Evolutionary conservation across 768 basidiomycete genomes (phyloP), one percentile per base, ranked within the genome.

Genomic region (Leucocoprinus birnbaumii): DNA sequence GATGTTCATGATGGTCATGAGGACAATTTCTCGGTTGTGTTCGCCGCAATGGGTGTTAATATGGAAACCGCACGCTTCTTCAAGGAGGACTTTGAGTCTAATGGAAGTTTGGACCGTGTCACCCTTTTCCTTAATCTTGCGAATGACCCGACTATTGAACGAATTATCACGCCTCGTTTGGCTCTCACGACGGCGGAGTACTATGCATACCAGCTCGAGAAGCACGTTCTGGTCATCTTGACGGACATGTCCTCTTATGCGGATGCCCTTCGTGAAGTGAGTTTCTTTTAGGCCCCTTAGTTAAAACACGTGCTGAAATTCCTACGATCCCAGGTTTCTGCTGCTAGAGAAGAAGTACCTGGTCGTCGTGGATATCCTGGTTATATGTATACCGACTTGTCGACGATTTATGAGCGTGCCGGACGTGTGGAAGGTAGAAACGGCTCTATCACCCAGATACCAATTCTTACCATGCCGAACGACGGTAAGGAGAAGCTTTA

Each of bases 51-150:
- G 97, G 97, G 97, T 82, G 97, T 96, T 57, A 99, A 99, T 78
- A 97, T 97, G 94, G 97, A 99, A 73, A 98, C 97, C 5, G 97
- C 97, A 46, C 86, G 96, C 51, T 99, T 97, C 81, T 99, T 99
- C 89, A 95, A 96, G 73, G 91, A 95, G 69, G 97, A 99, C 77
- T 98, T 98, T 69, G 95, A 98, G 73, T 96, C 97, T 65, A 98
- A 97, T 68, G 97, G 97, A 51, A 91, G 88, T 79, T 81, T 98
- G 58, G 94, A 98, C 74, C 89, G 97, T 62, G 94, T 97, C 52
- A 98, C 97, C 6, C 80, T 99, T 51, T 99, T 99, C 87, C 80
- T 99, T 68, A 99, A 99, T 76, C 75, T 98, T 68, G 97, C 97
- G 38, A 98, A 98, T 65, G 97, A 99, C 69, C 97, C 97, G 22